Evolutionary conservation across 305 asterid species (phyloP), one percentile per base, ranked within the genome.

Genomic region (Stenogyne calaminthoides): DNA sequence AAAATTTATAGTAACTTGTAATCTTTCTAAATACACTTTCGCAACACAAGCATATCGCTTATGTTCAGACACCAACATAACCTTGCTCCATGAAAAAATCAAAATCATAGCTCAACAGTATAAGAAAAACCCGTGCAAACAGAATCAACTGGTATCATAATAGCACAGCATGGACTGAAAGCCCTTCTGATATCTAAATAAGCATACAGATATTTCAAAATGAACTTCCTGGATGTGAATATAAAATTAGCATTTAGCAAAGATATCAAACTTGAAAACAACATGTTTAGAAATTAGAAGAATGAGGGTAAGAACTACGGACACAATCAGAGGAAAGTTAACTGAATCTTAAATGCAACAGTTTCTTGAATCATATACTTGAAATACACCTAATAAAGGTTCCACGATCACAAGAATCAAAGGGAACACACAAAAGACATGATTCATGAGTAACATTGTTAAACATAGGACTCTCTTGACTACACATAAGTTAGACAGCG

Each of bases 311-410:
- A 71, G 59, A 71, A 27, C 44, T 59, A 65, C 2, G 18, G 37
- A 59, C 52, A 59, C 49, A 57, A 49, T 40, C 59, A 55, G 68
- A 59, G 57, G 6, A 32, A 36, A 66, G n/a, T 39, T 5, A 63
- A 56, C 16, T n/a, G 34, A 56, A 70, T 49, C 54, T 44, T 15
- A 25, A 61, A 71, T 72, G 14, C 44, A 59, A 36, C 14, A 9
- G 5, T 39, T 68, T n/a, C 59, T 11, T 10, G 32, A 12, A 39
- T 9, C 51, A 11, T 46, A 34, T 39, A 47, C 32, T 25, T 51
- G 47, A 44, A 42, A 19, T 9, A 52, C 9, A 62, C 44, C 59
- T 12, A 59, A 63, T 51, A 16, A 14, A 62, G 57, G 51, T 15
- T 40, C 34, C 64, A 42, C 19, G 15, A 34, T 56, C 37, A 22